Evolutionary conservation across 2,329 filamentous ascomycete species (phyloP), one percentile per base, ranked within the genome.

Genomic region (Madurella mycetomatis): DNA sequence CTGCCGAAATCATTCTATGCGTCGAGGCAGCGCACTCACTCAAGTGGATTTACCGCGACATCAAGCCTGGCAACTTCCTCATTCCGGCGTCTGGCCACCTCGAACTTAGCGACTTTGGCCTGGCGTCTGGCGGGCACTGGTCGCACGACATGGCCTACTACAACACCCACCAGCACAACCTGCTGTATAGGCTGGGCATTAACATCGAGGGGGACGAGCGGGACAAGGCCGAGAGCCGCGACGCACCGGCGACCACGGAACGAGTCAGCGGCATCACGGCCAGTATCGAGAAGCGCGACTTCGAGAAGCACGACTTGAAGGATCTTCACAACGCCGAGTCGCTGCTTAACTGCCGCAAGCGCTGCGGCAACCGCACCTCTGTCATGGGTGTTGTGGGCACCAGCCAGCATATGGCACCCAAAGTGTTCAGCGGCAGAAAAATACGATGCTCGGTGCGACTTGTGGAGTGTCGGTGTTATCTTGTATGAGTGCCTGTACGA

Each of bases 331-430:
- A 65, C 41, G 65, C 69, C 5, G 79, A 82, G 58, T 73, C 75
- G 25, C 74, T 92, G 47, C 71, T 92, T 44, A 78, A 80, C 57
- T 91, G 85, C 86, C 81, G 88, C 43, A 85, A 90, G 65, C 77
- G 78, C 15, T 80, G 78, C 58, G 81, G 87, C 25, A 86, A 85
- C 61, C 84, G 90, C 40, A 81, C 82, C 34, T 80, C 90, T 34
- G 92, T 92, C 1, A 83, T 85, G 62, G 96, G 91, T 44, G 85
- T 96, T 1, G 92, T 97, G 11, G 92, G 92, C 2, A 97, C 94
- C 2, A 96, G 91, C 68, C 92, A 96, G 67, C 97, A 97, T 74
- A 97, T 96, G 94, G 92, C 94, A 0, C 92, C 92, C 1, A 94
- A 97, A 73, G 89, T 97, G 16, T 86, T 96, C 54, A 77, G 81